phyloP scores from a whole-genome alignment of 345 rosid species.

The Eucalyptus cladocalyx region DNA sequence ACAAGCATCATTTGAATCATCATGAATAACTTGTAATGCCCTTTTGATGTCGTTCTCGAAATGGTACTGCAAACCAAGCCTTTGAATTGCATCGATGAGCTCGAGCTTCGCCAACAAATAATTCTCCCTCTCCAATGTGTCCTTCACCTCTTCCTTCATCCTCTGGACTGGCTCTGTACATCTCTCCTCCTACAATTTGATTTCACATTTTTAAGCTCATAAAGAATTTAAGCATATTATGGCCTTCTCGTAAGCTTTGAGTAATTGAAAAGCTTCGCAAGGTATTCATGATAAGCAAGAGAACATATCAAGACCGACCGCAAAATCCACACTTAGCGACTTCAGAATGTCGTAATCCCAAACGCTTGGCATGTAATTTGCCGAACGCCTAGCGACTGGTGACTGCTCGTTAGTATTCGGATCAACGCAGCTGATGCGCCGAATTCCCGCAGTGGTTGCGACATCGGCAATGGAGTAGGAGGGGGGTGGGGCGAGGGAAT shows the following conservation, averaged over 20 bases:
- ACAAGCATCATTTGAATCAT: neutral
- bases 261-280: neutral
- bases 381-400: neutral
- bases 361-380: neutral
- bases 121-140: neutral
- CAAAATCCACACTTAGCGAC: rapidly evolving
- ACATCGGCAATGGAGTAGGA: neutral
- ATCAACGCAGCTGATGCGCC: neutral
- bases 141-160: neutral
- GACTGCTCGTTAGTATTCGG: neutral
- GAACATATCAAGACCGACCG: neutral
- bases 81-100: neutral
- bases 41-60: constrained; percentile 1
- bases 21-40: neutral
- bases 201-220: neutral
- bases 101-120: neutral
- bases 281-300: neutral
- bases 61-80: constrained; percentile 8
- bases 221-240: neutral
- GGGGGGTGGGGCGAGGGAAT: neutral
- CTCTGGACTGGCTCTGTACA: neutral
- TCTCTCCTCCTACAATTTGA: neutral
- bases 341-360: neutral
- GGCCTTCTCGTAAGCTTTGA: neutral
- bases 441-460: neutral